A percentile compares a stretch with the other conserved stretches of the same genome.
These are phyloP conservation scores for Echinosophora koreensis DNA, from an alignment of 306 rosid species.

Conservation along the genomic window DNA sequence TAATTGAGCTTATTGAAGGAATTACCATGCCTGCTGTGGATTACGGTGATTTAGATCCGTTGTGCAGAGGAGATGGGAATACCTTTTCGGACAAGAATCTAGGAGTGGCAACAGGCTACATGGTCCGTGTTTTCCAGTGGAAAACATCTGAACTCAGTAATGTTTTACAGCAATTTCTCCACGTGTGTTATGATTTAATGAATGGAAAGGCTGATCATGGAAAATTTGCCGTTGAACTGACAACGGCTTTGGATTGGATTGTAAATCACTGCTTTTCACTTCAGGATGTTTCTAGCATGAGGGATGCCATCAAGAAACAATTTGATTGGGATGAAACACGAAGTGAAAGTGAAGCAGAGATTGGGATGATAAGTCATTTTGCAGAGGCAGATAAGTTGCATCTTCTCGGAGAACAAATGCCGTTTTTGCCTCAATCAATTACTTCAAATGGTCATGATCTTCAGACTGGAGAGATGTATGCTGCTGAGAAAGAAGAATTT, in stretches of 20 bases:
- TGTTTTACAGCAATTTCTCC: slow-evolving; percentile 69
- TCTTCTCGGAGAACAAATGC: slow-evolving; percentile 47
- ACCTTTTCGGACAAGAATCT: slow-evolving; percentile 45
- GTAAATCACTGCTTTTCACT: slow-evolving; percentile 91
- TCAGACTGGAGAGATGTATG: slow-evolving; percentile 50
- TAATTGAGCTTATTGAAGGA: slow-evolving; percentile 90
- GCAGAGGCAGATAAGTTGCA: slow-evolving; percentile 52
- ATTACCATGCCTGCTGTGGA: slow-evolving; percentile 65
- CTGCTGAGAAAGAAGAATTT: slow-evolving; percentile 52
- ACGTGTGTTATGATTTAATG: slow-evolving; percentile 71
- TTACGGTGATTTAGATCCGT: slow-evolving; percentile 50
- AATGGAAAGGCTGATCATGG: slow-evolving; percentile 68
- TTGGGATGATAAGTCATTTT: slow-evolving; percentile 57
- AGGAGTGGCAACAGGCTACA: slow-evolving; percentile 69
- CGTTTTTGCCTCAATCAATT: slow-evolving; percentile 42
- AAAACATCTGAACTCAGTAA: slow-evolving; percentile 73
- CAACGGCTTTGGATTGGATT: slow-evolving; percentile 84
- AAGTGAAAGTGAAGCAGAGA: slow-evolving; percentile 80
- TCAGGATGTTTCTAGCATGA: slow-evolving; percentile 93
- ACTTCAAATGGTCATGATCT: slow-evolving; percentile 50
- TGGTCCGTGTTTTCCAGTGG: slow-evolving; percentile 92
- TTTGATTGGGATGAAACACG: slow-evolving; percentile 88
- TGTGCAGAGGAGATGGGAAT: slow-evolving; percentile 50
- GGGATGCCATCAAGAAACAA: slow-evolving; percentile 78
- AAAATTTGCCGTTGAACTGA: slow-evolving; percentile 60